Evolutionary conservation across 2,329 filamentous ascomycete genomes (phyloP).

Genomic region (Xylariaceae sp.): DNA sequence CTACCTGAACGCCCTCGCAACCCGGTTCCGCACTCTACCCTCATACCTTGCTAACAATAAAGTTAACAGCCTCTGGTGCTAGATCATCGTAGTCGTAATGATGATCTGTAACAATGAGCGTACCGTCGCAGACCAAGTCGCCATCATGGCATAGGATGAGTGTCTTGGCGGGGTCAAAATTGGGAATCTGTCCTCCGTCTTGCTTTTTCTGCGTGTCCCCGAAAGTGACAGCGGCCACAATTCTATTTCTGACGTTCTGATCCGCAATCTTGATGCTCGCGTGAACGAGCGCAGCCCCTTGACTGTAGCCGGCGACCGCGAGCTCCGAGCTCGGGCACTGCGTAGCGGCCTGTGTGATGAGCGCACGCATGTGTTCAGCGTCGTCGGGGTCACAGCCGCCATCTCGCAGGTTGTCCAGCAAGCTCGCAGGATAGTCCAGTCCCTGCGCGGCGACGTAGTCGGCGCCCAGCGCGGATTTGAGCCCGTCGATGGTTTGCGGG

Average conservation of each 20-base stretch:
- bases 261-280: slow-evolving; percentile 44
- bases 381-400: slow-evolving; percentile 43
- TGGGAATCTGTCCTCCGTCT: slow-evolving; percentile 42
- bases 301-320: slow-evolving; percentile 48
- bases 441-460: slow-evolving; percentile 35
- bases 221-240: slow-evolving; percentile 50
- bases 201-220: slow-evolving; percentile 49
- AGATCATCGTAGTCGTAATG: slow-evolving; percentile 47
- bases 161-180: slow-evolving; percentile 37
- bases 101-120: slow-evolving; percentile 46
- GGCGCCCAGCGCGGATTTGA: slow-evolving; percentile 50
- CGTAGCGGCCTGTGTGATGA: slow-evolving; percentile 41
- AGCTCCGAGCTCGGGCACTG: slow-evolving; percentile 49
- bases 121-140: slow-evolving; percentile 57
- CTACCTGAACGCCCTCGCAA: no score
- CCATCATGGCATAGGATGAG: slow-evolving; percentile 55
- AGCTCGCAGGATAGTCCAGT: slow-evolving; percentile 33
- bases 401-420: slow-evolving; percentile 32
- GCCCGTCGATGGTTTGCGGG: slow-evolving; percentile 53
- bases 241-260: slow-evolving; percentile 35
- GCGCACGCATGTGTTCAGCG: slow-evolving; percentile 43
- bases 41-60: slow-evolving; percentile 24
- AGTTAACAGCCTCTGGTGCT: slow-evolving; percentile 20
- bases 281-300: slow-evolving; percentile 53
- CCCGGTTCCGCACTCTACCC: background rate